Base-by-base conservation (phyloP, 176 grass and related monocot genomes). In the Zea luxurians region DNA sequence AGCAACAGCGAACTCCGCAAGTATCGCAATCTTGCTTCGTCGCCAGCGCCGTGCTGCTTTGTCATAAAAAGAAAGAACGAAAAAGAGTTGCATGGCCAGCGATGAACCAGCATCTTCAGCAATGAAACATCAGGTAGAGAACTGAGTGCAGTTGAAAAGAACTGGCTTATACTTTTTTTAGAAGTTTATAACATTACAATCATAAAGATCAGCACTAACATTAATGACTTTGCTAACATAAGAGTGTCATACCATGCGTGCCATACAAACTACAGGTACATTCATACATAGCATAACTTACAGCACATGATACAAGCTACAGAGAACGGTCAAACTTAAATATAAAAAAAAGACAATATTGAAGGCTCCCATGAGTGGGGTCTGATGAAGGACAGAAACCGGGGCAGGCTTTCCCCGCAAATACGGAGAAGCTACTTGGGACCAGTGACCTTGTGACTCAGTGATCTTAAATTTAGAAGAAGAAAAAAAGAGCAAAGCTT, bases 211-310 rank as follows among this genome's bases (percentile, higher is more conserved):
- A 85, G 87, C 49, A 68, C 60, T 85, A 81, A 60, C 66, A 80
- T 82, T 62, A 81, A 84, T 78, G 78, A 58, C 80, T 77, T 55
- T 85, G 87, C 85, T 77, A 89, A 77, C 65, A 71, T 81, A 61
- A 49, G 38, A 66, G 48, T 71, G 66, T 48, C 59, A 72, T 77
- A 81, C 85, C 77, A 67, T 77, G 66, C 36, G 42, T 69, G 75
- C 59, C 82, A 77, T 61, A 59, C 76, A 84, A 83, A 72, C 81
- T 83, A 71, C 62, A 76, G 65, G 75, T 74, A 78, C 82, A 83
- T 83, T 46, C 70, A 83, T 78, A 85, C 82, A 83, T 83, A 82
- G 47, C 83, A 88, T 86, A 85, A 88, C 61, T 81, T 91, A 88
- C 73, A 75, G 13, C 66, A 82, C 82, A 64, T 74, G 78, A 76